Evolutionary conservation across 306 rosid species (phyloP).

Genomic region (Clitoria ternatea): DNA sequence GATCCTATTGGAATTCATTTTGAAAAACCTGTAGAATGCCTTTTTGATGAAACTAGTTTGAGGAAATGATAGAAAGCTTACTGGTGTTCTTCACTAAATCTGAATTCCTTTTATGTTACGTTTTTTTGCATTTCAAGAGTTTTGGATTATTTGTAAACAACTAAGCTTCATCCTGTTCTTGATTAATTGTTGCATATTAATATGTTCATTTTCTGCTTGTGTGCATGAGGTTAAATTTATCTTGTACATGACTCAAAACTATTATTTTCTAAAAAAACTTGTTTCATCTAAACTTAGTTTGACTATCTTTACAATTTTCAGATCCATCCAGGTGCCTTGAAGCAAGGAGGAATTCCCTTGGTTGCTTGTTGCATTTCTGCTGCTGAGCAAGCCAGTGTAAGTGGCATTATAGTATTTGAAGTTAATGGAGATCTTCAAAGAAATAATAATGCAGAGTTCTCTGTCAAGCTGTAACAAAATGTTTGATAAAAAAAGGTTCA

Average conservation of each 20-base stretch:
- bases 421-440: background rate
- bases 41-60: background rate
- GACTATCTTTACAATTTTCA: conserved; percentile 36
- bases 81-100: background rate
- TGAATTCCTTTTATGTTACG: background rate
- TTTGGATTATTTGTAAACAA: background rate
- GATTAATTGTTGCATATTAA: background rate
- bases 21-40: background rate
- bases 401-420: conserved; percentile 31
- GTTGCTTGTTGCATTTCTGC: conserved; percentile 88
- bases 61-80: background rate
- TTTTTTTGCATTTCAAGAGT: background rate
- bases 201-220: background rate
- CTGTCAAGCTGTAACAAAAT: conserved; percentile 2
- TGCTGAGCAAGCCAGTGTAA: conserved; percentile 85
- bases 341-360: conserved; percentile 87
- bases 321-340: conserved; percentile 92
- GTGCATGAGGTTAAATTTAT: background rate
- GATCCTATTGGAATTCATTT: background rate
- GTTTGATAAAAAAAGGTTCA: background rate
- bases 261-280: conserved; percentile 4
- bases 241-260: background rate
- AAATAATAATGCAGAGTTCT: background rate
- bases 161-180: background rate
- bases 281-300: conserved; percentile 17